Evolutionary conservation across 495 filamentous ascomycete genomes (phyloP), one percentile per base, ranked within the genome.

Genomic region (Penicillium alfredii): DNA sequence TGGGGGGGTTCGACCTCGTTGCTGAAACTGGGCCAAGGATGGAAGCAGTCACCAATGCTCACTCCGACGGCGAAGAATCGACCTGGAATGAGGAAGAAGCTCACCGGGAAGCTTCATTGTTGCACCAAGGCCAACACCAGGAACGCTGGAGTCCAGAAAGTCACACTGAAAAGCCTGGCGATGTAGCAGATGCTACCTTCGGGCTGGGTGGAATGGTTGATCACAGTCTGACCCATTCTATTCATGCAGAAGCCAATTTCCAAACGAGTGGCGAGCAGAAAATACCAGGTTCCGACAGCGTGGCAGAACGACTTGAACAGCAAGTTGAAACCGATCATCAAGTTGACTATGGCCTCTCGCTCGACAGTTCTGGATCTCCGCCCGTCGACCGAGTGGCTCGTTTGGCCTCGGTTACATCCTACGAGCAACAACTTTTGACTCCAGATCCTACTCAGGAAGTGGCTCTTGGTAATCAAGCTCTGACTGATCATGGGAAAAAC

Each of bases 371-470:
- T 28, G 13, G 28, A 9, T 35, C 49, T 15, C 33, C 46, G 8
- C 15, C 27, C 33, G 22, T 13, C 4, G 7, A 29, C 12, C 43
- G 33, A n/a, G 23, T 17, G 18, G 30, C n/a, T 23, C 34, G 8
- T 9, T n/a, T 25, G 23, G 8, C 23, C 23, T n/a, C 8, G 23
- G 8, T n/a, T 28, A 11, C 35, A 15, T n/a, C n/a, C n/a, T 19
- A 26, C 28, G 35, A 38, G 16, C 43, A 45, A 15, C 54, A 50
- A 29, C 33, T 54, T 14, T 25, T 40, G 3, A 59, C 47, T 8
- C 47, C 52, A 19, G 49, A 50, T 12, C 38, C 44, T 35, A 57
- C 57, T 2, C 53, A 61, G 18, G 39, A 50, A 30, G 17, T 14
- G 18, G 33, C 22, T 19, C 6, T 24, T 11, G 30, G 30, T 9